phyloP scores from a whole-genome alignment of 2,329 filamentous ascomycete species.

The Trichoderma asperellum region DNA sequence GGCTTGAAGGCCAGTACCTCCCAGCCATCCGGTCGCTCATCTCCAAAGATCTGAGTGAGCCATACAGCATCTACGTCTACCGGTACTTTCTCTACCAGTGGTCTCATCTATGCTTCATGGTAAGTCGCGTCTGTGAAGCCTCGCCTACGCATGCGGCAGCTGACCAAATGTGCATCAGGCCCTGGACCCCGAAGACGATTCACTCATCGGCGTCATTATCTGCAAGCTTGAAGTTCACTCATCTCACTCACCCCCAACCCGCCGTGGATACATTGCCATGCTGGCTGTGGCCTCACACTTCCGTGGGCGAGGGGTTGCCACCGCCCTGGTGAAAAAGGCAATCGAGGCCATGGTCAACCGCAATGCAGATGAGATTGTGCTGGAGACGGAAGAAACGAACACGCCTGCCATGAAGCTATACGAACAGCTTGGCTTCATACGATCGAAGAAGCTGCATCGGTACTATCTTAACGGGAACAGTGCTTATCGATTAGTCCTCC shows the following conservation, averaged over 20 bases:
- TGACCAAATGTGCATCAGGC: constrained; percentile 49
- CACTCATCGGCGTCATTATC: constrained; percentile 86
- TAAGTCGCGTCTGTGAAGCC: constrained; percentile 41
- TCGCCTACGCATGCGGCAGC: not conserved
- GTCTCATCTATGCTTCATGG: constrained; percentile 96
- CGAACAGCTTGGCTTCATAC: constrained; percentile 86
- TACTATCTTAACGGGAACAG: constrained; percentile 98
- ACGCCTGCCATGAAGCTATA: constrained; percentile 88
- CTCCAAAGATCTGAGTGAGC: constrained; percentile 93
- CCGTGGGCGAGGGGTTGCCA: constrained; percentile 85
- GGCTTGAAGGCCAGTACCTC: constrained; percentile 67
- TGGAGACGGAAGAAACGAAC: constrained; percentile 96
- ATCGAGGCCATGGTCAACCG: constrained; percentile 87
- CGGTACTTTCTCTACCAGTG: constrained; percentile 98
- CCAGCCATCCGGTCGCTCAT: constrained; percentile 90
- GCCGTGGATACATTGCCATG: constrained; percentile 98
- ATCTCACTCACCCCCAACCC: constrained; percentile 71
- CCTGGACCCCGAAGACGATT: constrained; percentile 60
- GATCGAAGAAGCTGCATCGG: constrained; percentile 89
- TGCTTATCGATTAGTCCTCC: constrained; percentile 84
- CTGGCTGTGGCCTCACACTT: constrained; percentile 82
- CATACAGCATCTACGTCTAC: constrained; percentile 99
- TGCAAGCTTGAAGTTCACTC: constrained; percentile 93
- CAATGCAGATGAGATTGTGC: constrained; percentile 88
- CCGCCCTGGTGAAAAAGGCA: constrained; percentile 82